A percentile compares a stretch with the other conserved stretches of the same genome.
phyloP scores from a whole-genome alignment of 2,329 filamentous ascomycete genomes.

The Scolecobasidium constrictum region DNA sequence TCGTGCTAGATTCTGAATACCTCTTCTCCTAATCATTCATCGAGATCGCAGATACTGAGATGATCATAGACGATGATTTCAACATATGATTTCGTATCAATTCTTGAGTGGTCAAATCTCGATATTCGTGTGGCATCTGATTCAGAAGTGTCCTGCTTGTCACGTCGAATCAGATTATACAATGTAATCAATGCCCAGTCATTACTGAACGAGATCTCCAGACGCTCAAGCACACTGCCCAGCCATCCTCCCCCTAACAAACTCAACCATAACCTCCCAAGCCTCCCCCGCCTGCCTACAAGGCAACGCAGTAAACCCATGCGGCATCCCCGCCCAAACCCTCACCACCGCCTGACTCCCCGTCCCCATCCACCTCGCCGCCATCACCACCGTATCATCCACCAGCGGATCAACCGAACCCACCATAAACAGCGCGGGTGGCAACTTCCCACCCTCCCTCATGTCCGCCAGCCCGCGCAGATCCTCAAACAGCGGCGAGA shows the following conservation, averaged over 20 bases:
- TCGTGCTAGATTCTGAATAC: too few relatives aligned
- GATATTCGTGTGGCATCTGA: too few relatives aligned
- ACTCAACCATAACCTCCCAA: not conserved
- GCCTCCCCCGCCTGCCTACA: not conserved
- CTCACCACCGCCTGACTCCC: slow-evolving; percentile 41
- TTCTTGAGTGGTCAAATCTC: too few relatives aligned
- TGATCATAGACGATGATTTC: too few relatives aligned
- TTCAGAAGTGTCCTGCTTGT: too few relatives aligned
- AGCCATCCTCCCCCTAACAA: not conserved
- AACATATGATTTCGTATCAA: too few relatives aligned
- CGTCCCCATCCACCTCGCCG: slow-evolving; percentile 40
- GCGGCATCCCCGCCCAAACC: slow-evolving; percentile 41
- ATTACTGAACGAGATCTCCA: too few relatives aligned
- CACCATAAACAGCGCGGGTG: slow-evolving; percentile 42
- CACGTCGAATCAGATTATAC: too few relatives aligned
- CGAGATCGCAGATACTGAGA: too few relatives aligned
- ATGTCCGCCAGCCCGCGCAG: slow-evolving; percentile 17
- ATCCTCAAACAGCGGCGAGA: slow-evolving; percentile 41
- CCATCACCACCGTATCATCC: slow-evolving; percentile 44
- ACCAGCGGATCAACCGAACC: slow-evolving; percentile 44
- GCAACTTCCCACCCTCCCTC: slow-evolving; percentile 29
- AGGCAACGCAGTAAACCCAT: slow-evolving; percentile 31
- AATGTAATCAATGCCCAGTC: too few relatives aligned
- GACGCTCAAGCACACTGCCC: too few relatives aligned
- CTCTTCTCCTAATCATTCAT: too few relatives aligned